Conservation (phyloP, 208 protist species). For the Leishmania tarentolae region DNA sequence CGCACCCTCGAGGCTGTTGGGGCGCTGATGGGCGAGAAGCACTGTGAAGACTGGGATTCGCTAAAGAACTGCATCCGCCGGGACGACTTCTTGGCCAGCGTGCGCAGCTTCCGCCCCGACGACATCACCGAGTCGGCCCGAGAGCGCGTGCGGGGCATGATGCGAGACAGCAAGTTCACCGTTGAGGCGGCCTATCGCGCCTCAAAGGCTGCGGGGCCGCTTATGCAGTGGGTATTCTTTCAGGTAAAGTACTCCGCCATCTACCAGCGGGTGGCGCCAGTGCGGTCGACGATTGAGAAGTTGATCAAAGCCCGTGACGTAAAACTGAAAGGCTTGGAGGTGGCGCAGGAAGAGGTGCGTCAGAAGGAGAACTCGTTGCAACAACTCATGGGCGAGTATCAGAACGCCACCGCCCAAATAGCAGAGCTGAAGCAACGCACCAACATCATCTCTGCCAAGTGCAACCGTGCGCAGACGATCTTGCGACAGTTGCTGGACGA, state of each 20-base stretch:
- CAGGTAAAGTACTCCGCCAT: conserved; percentile 96
- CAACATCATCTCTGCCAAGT: conserved; percentile 81
- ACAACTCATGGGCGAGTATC: conserved; percentile 94
- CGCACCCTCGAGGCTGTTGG: conserved; percentile 93
- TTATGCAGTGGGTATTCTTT: conserved; percentile 97
- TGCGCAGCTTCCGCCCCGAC: conserved; percentile 96
- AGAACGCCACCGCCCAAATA: conserved; percentile 93
- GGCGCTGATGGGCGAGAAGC: conserved; percentile 81
- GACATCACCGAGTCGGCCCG: conserved; percentile 68
- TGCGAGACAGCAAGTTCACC: conserved; percentile 93
- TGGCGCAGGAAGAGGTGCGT: conserved; percentile 79
- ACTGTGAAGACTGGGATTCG: conserved; percentile 92
- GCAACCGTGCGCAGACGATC: conserved; percentile 92
- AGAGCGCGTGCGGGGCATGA: conserved; percentile 71
- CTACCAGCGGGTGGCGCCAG: conserved; percentile 91
- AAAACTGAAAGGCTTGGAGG: conserved; percentile 58
- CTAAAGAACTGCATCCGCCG: conserved; percentile 93
- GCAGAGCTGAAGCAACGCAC: conserved; percentile 92
- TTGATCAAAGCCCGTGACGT: conserved; percentile 80
- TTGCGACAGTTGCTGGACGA: conserved; percentile 94
- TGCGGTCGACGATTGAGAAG: conserved; percentile 91
- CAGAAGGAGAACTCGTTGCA: conserved; percentile 88
- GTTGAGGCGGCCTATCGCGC: conserved; percentile 94
- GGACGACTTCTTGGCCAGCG: conserved; percentile 94
- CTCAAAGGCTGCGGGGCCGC: conserved; percentile 96